Percentiles rank a stretch among this genome's conserved stretches.
phyloP scores from a whole-genome alignment of 2,329 filamentous ascomycete genomes.

The Penicillium frequentans region DNA sequence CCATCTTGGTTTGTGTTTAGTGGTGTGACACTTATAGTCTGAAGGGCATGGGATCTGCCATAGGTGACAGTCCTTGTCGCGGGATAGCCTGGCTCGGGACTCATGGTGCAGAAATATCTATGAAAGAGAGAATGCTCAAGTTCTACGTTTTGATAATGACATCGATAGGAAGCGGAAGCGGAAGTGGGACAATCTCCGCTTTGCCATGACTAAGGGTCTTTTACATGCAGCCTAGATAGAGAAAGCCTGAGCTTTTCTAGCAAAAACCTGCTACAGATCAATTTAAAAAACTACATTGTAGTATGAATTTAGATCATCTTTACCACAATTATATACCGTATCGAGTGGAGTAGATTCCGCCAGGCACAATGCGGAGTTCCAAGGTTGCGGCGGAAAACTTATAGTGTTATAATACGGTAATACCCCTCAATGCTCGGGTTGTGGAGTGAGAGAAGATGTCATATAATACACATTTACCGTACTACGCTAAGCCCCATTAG shows the following conservation, averaged over 20 bases:
- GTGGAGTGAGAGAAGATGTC: not conserved
- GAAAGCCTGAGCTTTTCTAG: not conserved
- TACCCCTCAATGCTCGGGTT: constrained; percentile 11
- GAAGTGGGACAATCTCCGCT: constrained; percentile 1
- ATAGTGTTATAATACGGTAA: constrained; percentile 17
- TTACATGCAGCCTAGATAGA: not conserved
- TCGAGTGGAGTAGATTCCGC: not conserved
- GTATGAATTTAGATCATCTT: not conserved
- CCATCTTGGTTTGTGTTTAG: constrained; percentile 21
- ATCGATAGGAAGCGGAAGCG: constrained; percentile 2
- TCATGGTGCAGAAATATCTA: not conserved
- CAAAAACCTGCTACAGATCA: not conserved
- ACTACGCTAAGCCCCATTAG: constrained; percentile 21
- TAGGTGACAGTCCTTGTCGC: constrained; percentile 24
- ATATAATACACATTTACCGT: constrained; percentile 7
- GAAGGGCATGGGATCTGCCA: constrained; percentile 32
- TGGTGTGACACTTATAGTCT: constrained; percentile 33
- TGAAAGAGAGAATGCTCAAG: not conserved
- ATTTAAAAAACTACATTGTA: not conserved
- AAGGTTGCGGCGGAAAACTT: not conserved
- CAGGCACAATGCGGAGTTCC: constrained; percentile 1
- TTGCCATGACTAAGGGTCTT: constrained; percentile 1
- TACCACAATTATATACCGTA: not conserved
- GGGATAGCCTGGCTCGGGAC: constrained; percentile 13
- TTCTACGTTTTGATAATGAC: not conserved